Evolutionary conservation across 2,329 filamentous ascomycete genomes (phyloP).

Genomic region (Aspergillus luchuensis): DNA sequence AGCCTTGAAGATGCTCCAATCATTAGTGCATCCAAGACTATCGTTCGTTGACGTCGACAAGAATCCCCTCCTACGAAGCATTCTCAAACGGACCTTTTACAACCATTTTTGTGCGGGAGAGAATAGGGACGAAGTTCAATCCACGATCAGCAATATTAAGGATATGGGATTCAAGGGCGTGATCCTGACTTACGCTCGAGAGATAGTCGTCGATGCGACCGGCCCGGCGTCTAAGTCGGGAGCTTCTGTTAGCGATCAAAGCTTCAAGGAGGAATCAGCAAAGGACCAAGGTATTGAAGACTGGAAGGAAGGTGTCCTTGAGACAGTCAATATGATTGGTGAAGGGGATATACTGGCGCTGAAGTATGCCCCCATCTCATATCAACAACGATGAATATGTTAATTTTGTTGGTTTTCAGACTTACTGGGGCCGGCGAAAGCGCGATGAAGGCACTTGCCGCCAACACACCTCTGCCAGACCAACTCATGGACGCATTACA

Average conservation of each 20-base stretch:
- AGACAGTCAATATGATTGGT: slow-evolving; percentile 60
- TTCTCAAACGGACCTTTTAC: slow-evolving; percentile 71
- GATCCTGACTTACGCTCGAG: slow-evolving; percentile 79
- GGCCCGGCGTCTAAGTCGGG: too few species aligned
- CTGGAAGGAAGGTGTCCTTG: slow-evolving; percentile 74
- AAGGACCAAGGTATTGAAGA: slow-evolving; percentile 38
- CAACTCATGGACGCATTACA: slow-evolving; percentile 71
- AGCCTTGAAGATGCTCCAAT: slow-evolving; percentile 59
- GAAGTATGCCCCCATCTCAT: slow-evolving; percentile 46
- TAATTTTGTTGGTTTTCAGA: slow-evolving; percentile 16
- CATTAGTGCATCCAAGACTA: neutral
- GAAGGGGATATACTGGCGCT: slow-evolving; percentile 65
- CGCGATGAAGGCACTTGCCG: slow-evolving; percentile 68
- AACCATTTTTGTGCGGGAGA: slow-evolving; percentile 89
- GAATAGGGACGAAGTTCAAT: slow-evolving; percentile 65
- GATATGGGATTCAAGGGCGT: slow-evolving; percentile 78
- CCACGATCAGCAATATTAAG: slow-evolving; percentile 66
- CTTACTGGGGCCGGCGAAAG: slow-evolving; percentile 78
- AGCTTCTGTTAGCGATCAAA: slow-evolving; percentile 3
- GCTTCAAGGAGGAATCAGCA: slow-evolving; percentile 16
- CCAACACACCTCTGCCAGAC: slow-evolving; percentile 63
- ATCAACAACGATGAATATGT: too few species aligned
- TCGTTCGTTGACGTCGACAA: slow-evolving; percentile 69
- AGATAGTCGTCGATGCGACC: slow-evolving; percentile 64
- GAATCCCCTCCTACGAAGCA: slow-evolving; percentile 69